Base-by-base conservation (phyloP, 805 yeast species). In the Starmerella vitae region DNA sequence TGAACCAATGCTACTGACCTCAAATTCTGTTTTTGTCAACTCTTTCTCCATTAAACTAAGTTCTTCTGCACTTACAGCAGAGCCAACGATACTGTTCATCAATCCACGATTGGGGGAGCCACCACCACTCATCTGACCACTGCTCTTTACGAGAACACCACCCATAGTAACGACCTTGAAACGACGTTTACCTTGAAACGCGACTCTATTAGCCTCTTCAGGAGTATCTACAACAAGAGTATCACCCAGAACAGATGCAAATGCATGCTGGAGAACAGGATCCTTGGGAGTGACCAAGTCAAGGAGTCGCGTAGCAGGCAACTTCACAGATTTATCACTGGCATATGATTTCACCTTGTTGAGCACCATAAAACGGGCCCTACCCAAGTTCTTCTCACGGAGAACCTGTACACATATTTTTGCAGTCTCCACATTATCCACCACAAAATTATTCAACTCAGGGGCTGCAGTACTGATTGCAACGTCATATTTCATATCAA, bases 61-160 rank as follows among this genome's bases (percentile, higher is more conserved):
- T 21, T 44, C 51, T 9, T 38, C 52, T 1, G 45, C 34, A 10
- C 38, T 20, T 6, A 48, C 37, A 10, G 38, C 20, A 9, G 37
- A 10, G 3, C 31, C 41, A 1, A 22, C 37, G 6, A 9, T 13
- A 3, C 37, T 35, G 1, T 47, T 38, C 94, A 91, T 84, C 2
- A 79, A 77, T 5, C 97, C 98, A 36, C 70, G 70, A 7, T 68
- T 70, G 29, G 70, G 52, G 4, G 48, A 64, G 38, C 97, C 98
- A 61, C 99, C 99, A 51, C 99, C 99, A 34, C 93, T 75, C 77
- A 93, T 76, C 1, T 96, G 82, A 59, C 99, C 99, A 2, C 94
- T 80, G 13, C 78, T 74, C 52, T 86, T 96, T 41, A 91, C 88
- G 18, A 91, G 64, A 50, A 84, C 79, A 19, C 99, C 99, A 57